Base-by-base conservation (phyloP, 1,139 yeast species). In the Geotrichum restrictum region DNA sequence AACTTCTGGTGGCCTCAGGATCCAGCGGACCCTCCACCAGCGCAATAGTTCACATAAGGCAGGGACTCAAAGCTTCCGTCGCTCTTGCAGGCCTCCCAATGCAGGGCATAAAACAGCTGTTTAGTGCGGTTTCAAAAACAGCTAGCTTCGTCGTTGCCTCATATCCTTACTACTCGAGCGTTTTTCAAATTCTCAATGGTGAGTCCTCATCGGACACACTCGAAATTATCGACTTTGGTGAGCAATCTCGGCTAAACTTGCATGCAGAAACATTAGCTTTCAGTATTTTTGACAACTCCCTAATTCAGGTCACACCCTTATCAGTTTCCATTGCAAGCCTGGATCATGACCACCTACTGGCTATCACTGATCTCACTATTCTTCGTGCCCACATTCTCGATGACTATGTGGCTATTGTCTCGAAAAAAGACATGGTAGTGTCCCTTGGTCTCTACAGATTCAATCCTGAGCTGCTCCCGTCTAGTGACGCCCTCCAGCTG, bases 151-250 rank as follows among this genome's bases (percentile, higher is more conserved):
- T 51, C n/a, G 32, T 46, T 13, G 41, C 41, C n/a, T 51, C 54
- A 7, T 51, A 33, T 22, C 50, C 50, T 3, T 51, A 18, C 27
- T 40, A 29, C 24, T 16, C 54, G 3, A 29, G 18, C 14, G 14
- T 51, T 3, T 42, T 51, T 31, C 42, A 46, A 22, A 33, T 51
- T 2, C 13, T 29, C 11, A 29, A 34, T 11, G 33, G 22, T 8
- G 54, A 51, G n/a, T 21, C 21, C 22, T n/a, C n/a, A n/a, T 19
- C 38, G 5, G 40, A 42, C 24, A 45, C 19, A 11, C 21, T 51
- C 2, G 44, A 51, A 33, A 51, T 51, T 36, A 24, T 42, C 6
- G 54, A 51, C 45, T 41, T 16, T 34, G 32, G 39, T 2, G 49
- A 32, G 22, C 24, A 19, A 14, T 40, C 49, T 8, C 22, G 19